Evolutionary conservation across 2,329 filamentous ascomycete species (phyloP).

Genomic region (Clarireedia paspali): DNA sequence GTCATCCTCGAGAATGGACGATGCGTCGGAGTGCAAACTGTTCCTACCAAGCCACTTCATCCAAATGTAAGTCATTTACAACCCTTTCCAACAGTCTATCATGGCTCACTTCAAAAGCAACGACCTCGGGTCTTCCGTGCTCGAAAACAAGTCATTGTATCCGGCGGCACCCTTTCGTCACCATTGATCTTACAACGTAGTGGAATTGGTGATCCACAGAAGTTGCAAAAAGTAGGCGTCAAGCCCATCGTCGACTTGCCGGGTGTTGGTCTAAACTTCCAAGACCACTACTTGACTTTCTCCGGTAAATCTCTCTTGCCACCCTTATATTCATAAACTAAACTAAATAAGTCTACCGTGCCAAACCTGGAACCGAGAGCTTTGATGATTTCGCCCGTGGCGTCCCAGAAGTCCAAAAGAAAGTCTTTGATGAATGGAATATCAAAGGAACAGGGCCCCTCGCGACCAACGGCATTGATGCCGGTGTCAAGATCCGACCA

Average conservation of each 20-base stretch:
- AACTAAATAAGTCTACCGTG: constrained; percentile 13
- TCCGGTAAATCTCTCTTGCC: constrained; percentile 27
- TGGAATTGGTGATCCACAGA: constrained; percentile 44
- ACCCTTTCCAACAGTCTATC: not conserved
- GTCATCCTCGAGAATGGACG: constrained; percentile 50
- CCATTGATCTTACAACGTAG: constrained; percentile 50
- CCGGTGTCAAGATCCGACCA: constrained; percentile 47
- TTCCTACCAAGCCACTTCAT: constrained; percentile 61
- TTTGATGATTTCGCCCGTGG: constrained; percentile 77
- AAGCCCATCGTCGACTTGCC: constrained; percentile 40
- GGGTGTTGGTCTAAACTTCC: constrained; percentile 46
- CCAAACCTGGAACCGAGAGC: constrained; percentile 51
- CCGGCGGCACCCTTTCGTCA: constrained; percentile 32
- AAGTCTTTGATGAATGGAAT: constrained; percentile 69
- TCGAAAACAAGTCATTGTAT: constrained; percentile 39
- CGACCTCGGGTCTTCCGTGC: constrained; percentile 28
- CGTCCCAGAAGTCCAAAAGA: constrained; percentile 63
- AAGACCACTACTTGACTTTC: constrained; percentile 48
- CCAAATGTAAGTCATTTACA: constrained; percentile 33
- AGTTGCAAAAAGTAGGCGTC: constrained; percentile 41
- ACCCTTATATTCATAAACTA: not conserved
- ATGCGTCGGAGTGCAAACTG: constrained; percentile 63
- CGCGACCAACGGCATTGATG: constrained; percentile 34
- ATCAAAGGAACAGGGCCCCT: constrained; percentile 61
- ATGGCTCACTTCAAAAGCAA: constrained; percentile 23